Conservation (phyloP, 2,329 filamentous ascomycete genomes). For the Coniella lustricola region DNA sequence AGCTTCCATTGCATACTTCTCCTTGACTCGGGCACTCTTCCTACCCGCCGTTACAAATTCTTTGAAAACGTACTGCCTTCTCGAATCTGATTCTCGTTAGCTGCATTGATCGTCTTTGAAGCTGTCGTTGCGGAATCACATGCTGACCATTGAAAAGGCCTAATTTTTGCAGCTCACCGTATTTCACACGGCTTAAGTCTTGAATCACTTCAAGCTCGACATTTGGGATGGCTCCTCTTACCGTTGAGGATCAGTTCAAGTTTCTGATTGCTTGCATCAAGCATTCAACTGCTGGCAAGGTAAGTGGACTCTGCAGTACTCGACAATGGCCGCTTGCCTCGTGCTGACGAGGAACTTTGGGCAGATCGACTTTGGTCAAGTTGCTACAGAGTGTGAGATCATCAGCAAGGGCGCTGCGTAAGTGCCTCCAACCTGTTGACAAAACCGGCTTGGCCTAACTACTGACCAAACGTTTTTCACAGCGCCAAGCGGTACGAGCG, state of each 20-base stretch:
- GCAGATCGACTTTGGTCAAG: conserved; percentile 58
- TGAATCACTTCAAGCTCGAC: too few species aligned
- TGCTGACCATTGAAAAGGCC: too few species aligned
- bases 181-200: too few species aligned
- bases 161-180: too few species aligned
- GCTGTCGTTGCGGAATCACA: too few species aligned
- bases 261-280: conserved; percentile 62
- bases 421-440: conserved; percentile 30
- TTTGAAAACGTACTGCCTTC: too few species aligned
- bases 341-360: conserved; percentile 13
- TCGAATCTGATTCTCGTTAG: too few species aligned
- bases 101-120: too few species aligned
- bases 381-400: conserved; percentile 58
- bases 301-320: conserved; percentile 26
- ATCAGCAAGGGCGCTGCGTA: conserved; percentile 63
- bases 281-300: conserved; percentile 52
- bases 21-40: too few species aligned
- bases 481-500: conserved; percentile 64
- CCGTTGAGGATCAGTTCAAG: conserved; percentile 51
- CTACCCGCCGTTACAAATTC: too few species aligned
- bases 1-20: too few species aligned
- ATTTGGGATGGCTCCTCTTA: conserved; percentile 41
- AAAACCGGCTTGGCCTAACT: neutral
- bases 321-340: too few species aligned
- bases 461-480: neutral